phyloP scores from a whole-genome alignment of 148 eudicot species.

The Nepenthes gracilis region DNA sequence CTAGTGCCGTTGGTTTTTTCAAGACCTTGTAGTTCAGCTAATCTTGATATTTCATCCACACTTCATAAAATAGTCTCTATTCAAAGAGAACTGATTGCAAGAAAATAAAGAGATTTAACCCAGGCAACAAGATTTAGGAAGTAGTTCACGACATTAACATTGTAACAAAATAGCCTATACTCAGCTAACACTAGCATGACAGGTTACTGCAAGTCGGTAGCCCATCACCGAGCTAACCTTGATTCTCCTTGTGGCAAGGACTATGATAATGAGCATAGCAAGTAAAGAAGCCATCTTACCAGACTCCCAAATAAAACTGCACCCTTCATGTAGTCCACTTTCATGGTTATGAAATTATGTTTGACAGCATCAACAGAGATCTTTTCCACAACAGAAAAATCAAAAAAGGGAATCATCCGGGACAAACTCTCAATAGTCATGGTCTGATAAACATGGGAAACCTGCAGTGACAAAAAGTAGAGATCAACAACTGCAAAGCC shows the following conservation, averaged over 20 bases:
- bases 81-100: too few species aligned
- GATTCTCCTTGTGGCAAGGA: background rate
- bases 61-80: too few species aligned
- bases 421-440: slow-evolving; percentile 67
- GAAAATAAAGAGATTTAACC: too few species aligned
- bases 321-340: slow-evolving; percentile 75
- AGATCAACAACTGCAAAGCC: slow-evolving; percentile 5
- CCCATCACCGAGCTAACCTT: too few species aligned
- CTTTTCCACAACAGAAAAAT: slow-evolving; percentile 66
- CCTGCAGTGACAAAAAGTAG: slow-evolving; percentile 35
- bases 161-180: too few species aligned
- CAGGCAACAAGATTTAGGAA: too few species aligned
- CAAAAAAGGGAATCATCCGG: slow-evolving; percentile 72
- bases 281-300: slow-evolving; percentile 29
- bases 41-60: too few species aligned
- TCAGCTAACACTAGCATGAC: too few species aligned
- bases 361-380: slow-evolving; percentile 87
- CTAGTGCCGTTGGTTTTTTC: too few species aligned
- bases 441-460: slow-evolving; percentile 73
- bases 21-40: too few species aligned
- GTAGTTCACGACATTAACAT: too few species aligned
- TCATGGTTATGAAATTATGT: slow-evolving; percentile 72
- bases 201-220: too few species aligned
- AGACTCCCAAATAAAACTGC: slow-evolving; percentile 45
- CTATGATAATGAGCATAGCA: background rate